Conservation (phyloP, 2,329 filamentous ascomycete species). For the Lachnellula cervina region DNA sequence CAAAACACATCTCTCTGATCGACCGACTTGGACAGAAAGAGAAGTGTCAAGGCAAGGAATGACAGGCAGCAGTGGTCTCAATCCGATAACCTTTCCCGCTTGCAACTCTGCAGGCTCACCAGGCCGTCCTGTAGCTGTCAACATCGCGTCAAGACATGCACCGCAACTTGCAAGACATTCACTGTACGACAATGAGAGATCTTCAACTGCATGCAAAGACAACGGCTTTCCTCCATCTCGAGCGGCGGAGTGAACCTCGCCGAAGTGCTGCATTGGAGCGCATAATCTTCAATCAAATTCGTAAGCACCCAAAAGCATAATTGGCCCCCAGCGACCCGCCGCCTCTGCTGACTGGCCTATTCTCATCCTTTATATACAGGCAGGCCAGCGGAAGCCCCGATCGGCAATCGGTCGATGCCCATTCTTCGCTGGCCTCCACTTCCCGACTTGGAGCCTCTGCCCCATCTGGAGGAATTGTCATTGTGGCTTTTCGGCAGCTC, state of each 20-base stretch:
- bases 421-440: neutral
- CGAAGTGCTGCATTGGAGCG: conserved; percentile 1
- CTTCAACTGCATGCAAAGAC: neutral
- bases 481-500: neutral
- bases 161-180: neutral
- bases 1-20: neutral
- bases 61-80: neutral
- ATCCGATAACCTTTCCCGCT: neutral
- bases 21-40: neutral
- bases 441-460: conserved; percentile 2
- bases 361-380: conserved; percentile 3
- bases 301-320: conserved; percentile 1
- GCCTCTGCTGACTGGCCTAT: conserved; percentile 3
- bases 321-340: neutral
- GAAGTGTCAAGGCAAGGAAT: neutral
- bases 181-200: neutral
- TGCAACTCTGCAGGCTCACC: neutral
- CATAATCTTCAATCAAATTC: neutral
- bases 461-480: neutral
- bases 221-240: neutral
- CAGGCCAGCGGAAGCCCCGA: neutral
- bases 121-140: neutral
- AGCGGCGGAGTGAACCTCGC: neutral
- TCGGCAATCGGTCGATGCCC: neutral
- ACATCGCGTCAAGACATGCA: neutral